phyloP scores from a whole-genome alignment of 164 flowering plant species.

The Magnolia changhungtana region DNA sequence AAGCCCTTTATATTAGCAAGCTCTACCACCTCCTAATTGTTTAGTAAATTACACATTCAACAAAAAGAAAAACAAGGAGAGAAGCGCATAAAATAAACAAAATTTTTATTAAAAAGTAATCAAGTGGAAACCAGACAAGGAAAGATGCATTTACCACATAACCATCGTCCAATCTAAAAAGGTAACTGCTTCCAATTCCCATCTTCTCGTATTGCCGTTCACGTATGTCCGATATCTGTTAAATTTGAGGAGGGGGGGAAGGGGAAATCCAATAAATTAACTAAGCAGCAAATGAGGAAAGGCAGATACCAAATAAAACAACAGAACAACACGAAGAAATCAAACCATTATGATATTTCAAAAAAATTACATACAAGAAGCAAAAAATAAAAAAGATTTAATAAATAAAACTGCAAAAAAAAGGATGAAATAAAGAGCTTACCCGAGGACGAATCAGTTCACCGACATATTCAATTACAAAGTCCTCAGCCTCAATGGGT shows the following conservation, averaged over 20 bases:
- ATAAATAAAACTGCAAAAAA: neutral
- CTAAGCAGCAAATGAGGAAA: neutral
- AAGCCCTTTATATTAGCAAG: no score
- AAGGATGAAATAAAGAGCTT: slow-evolving; percentile 7
- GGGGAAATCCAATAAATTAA: neutral
- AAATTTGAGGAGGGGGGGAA: slow-evolving; percentile 6
- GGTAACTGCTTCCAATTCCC: slow-evolving; percentile 99
- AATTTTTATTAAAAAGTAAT: neutral
- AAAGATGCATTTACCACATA: slow-evolving; percentile 76
- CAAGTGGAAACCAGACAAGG: neutral
- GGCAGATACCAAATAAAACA: neutral
- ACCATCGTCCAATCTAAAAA: slow-evolving; percentile 96
- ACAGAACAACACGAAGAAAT: neutral
- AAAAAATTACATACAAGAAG: neutral
- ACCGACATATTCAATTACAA: slow-evolving; percentile 98
- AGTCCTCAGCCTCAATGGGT: slow-evolving; percentile 96
- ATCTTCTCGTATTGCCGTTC: slow-evolving; percentile 89
- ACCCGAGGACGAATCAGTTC: slow-evolving; percentile 91
- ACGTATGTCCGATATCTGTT: slow-evolving; percentile 93
- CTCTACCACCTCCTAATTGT: no score
- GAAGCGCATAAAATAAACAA: no score
- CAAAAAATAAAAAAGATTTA: neutral
- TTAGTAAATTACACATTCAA: no score
- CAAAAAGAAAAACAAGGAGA: no score
- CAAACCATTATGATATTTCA: neutral